A percentile compares a stretch with the other conserved stretches of the same genome.
Conservation (phyloP, 2,329 filamentous ascomycete genomes). For the Fusarium sp. region DNA sequence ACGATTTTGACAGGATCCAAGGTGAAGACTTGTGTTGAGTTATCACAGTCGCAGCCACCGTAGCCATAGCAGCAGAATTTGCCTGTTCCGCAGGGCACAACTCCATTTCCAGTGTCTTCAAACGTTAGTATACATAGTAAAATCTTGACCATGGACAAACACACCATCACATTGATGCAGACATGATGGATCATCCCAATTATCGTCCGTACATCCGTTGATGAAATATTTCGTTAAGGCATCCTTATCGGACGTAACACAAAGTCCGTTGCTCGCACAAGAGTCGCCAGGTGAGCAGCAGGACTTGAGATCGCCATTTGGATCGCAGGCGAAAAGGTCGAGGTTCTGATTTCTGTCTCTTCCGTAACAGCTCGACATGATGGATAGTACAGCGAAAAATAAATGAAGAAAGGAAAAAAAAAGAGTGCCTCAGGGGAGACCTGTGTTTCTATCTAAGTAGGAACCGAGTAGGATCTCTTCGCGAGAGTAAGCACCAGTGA, state of each 20-base stretch:
- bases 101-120: neutral
- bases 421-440: neutral
- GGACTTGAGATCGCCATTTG: neutral
- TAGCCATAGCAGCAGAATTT: neutral
- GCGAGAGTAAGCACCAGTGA: conserved; percentile 1
- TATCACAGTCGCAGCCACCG: neutral
- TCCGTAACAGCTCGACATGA: neutral
- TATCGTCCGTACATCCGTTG: neutral
- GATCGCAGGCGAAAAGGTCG: neutral
- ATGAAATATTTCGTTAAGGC: neutral
- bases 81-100: neutral
- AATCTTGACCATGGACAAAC: neutral
- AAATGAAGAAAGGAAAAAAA: neutral
- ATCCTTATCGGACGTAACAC: neutral
- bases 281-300: neutral
- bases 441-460: neutral
- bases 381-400: neutral
- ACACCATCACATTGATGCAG: neutral
- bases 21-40: neutral
- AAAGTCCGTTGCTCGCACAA: neutral
- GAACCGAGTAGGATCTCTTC: neutral
- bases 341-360: neutral
- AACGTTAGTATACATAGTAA: neutral
- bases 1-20: neutral
- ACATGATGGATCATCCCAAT: neutral